phyloP scores from a whole-genome alignment of 2,329 filamentous ascomycete species.

The Pseudogymnoascus sp. region DNA sequence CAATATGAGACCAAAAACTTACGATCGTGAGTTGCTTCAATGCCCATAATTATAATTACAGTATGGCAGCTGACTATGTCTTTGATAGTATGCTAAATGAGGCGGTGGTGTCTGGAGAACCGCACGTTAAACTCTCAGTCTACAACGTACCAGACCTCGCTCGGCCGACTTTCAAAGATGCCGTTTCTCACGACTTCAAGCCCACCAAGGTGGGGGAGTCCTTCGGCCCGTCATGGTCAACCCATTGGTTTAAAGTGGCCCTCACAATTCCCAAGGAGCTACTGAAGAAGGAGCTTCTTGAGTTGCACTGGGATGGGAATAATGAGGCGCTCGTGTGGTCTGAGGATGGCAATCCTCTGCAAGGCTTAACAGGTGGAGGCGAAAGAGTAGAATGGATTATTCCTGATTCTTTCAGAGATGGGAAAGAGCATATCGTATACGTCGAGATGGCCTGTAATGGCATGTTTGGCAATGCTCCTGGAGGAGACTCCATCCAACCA shows the following conservation, averaged over 20 bases:
- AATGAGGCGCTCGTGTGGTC: conserved; percentile 95
- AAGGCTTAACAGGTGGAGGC: conserved; percentile 83
- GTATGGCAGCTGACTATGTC: conserved; percentile 11
- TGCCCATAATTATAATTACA: conserved; percentile 15
- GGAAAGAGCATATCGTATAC: conserved; percentile 81
- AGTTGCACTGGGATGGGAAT: conserved; percentile 92
- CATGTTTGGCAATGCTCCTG: conserved; percentile 91
- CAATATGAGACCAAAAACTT: conserved; percentile 74
- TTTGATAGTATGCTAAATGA: conserved; percentile 61
- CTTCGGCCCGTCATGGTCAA: conserved; percentile 94
- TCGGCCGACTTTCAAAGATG: conserved; percentile 81
- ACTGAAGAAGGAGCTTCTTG: conserved; percentile 69
- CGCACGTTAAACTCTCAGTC: conserved; percentile 75
- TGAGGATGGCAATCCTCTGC: conserved; percentile 78
- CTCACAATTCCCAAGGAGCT: conserved; percentile 71
- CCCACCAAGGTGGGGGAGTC: conserved; percentile 66
- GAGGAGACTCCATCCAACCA: conserved; percentile 80
- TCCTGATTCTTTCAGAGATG: conserved; percentile 72
- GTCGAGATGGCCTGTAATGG: conserved; percentile 98
- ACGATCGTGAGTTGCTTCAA: conserved; percentile 48
- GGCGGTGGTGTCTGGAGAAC: conserved; percentile 56
- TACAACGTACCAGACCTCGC: conserved; percentile 75
- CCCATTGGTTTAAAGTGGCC: conserved; percentile 89
- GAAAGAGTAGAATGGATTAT: conserved; percentile 90
- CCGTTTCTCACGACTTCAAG: conserved; percentile 65